Conservation (phyloP, 2,329 filamentous ascomycete species). For the Colletotrichum brevisporum region DNA sequence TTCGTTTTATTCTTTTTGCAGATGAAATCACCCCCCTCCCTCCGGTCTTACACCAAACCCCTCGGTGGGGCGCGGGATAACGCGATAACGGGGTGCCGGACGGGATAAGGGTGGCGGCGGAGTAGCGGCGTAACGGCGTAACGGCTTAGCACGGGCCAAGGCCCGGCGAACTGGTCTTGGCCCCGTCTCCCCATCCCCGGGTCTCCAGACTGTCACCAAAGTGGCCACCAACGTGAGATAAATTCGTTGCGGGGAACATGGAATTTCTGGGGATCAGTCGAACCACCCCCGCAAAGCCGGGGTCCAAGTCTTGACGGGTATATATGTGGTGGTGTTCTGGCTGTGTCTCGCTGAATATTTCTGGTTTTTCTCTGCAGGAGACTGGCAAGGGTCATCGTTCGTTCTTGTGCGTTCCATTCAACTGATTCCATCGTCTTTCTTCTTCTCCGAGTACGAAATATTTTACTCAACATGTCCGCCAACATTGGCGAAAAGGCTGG, state of each 20-base stretch:
- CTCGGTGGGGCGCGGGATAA: slow-evolving; percentile 29
- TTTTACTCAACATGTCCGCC: background rate
- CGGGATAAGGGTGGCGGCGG: slow-evolving; percentile 25
- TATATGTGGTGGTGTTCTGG: slow-evolving; percentile 7
- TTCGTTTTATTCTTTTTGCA: slow-evolving; percentile 8
- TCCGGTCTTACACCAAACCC: slow-evolving; percentile 26
- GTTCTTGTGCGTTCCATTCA: background rate
- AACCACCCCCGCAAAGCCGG: slow-evolving; percentile 24
- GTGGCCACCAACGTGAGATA: slow-evolving; percentile 7
- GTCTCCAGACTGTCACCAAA: background rate
- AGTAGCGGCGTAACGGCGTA: slow-evolving; percentile 28
- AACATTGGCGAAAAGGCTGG: slow-evolving; percentile 3
- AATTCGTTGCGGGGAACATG: slow-evolving; percentile 22
- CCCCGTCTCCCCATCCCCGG: slow-evolving; percentile 7
- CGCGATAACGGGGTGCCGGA: slow-evolving; percentile 12
- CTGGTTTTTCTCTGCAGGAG: background rate
- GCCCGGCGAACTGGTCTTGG: slow-evolving; percentile 18
- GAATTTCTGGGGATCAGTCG: slow-evolving; percentile 15
- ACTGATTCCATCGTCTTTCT: background rate
- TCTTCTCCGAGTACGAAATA: background rate
- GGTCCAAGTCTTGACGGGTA: background rate
- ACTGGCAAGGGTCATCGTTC: background rate
- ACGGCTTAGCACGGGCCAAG: slow-evolving; percentile 33
- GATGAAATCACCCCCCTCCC: background rate
- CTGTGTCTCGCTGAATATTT: background rate